Base-by-base conservation (phyloP, 2,329 filamentous ascomycete genomes). In the Fusarium abutilonis region DNA sequence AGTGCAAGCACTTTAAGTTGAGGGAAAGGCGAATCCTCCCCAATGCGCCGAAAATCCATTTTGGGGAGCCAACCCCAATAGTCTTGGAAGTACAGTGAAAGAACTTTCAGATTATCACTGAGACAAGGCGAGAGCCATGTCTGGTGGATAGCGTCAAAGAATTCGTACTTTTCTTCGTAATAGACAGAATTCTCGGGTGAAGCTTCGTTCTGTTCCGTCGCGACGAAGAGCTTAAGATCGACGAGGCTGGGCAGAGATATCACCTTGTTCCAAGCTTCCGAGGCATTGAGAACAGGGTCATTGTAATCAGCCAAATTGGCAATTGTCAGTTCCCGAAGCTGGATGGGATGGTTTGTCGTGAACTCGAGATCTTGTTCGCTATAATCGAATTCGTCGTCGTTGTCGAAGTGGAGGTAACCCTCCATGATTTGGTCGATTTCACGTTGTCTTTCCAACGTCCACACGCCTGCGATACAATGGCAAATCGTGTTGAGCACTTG, bases 11-110 rank as follows among this genome's bases (percentile, higher is more conserved):
- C 70, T 29, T 73, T 73, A 5, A 83, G 74, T 1, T 72, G 66
- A 0, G 78, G 77, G 28, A 82, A 78, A 1, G 59, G 59, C 0
- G 28, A 11, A 3, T 54, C 23, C 2, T 41, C 11, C 4, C 52
- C 35, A 3, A 66, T 47, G 5, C 28, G 38, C 0, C 65, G 63
- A 19, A 80, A 72, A 26, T 80, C 73, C 34, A 77, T 71, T 31
- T 72, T 72, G 0, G 77, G 78, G 14, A 73, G 71, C 63, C 73
- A 80, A 1, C 80, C 75, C 59, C 75, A 81, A 42, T 74, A 76
- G 1, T 72, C 52, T 2, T 56, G 58, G 2, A 67, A 70, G 54
- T 72, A 79, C 0, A 82, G 61, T 0, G 75, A 78, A 4, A 82
- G 69, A 15, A 77, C 72, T 5, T 62, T 62, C 2, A 79, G 56